Conservation (phyloP, 2,329 filamentous ascomycete genomes). For the Fusarium nurragi region DNA sequence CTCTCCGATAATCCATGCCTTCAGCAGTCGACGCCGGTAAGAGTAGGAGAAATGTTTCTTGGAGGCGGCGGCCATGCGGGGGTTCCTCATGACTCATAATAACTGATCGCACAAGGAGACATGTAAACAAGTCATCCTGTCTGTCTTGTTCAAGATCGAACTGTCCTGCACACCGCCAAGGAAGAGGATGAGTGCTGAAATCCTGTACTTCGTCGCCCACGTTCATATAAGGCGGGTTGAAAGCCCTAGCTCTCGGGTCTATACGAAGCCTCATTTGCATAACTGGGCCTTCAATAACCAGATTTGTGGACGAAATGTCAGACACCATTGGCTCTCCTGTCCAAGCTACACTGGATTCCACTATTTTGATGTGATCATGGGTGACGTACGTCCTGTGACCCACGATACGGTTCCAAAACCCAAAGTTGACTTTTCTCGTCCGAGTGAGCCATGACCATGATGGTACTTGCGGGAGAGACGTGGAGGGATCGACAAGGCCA, state of each 20-base stretch:
- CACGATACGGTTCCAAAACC: not conserved
- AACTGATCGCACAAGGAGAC: conserved; percentile 5
- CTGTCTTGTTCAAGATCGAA: not conserved
- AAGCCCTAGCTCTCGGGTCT: not conserved
- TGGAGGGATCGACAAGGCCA: not conserved
- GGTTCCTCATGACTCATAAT: not conserved
- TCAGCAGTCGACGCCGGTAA: not conserved
- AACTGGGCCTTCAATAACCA: not conserved
- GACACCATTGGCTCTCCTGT: not conserved
- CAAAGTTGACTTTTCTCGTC: not conserved
- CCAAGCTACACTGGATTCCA: not conserved
- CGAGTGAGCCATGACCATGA: conserved; percentile 25
- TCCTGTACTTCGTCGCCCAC: not conserved
- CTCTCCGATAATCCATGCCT: not conserved
- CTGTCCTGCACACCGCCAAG: conserved; percentile 4
- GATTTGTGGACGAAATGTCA: not conserved
- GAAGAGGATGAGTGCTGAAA: not conserved
- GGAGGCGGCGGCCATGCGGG: not conserved
- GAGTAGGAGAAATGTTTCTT: conserved; percentile 5
- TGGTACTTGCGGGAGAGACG: not conserved
- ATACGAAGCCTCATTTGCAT: not conserved
- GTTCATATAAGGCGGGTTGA: not conserved
- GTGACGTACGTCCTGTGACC: not conserved
- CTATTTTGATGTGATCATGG: not conserved
- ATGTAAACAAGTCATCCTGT: not conserved